Base-by-base conservation (phyloP, 108 stramenopile genomes). In the Fragilaria crotonensis region DNA sequence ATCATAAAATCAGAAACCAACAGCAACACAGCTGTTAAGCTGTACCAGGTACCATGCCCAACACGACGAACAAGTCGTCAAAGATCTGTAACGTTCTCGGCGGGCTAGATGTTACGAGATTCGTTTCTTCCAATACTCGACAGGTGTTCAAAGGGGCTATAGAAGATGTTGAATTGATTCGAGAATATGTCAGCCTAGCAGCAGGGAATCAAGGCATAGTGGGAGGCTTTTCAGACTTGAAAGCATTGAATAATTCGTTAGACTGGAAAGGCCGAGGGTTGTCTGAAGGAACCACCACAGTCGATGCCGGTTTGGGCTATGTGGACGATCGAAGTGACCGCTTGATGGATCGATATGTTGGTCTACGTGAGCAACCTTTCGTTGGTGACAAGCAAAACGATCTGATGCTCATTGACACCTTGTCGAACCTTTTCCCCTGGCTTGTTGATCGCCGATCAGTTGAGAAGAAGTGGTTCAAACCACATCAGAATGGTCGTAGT, bases 111-210 rank as follows among this genome's bases (percentile, higher is more conserved):
- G 32, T 69, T 0, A 63, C 68, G 2, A 25, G 68, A 0, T 45
- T 63, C 27, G 59, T 50, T 5, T 63, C 62, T 17, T 33, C 31
- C 17, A 29, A 44, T 20, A 33, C 68, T 4, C 61, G 68, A 9
- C 18, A 30, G 14, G n/a, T 69, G 18, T 69, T 69, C 28, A 2
- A 19, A 18, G 54, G 62, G 5, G 68, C 68, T 36, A 50, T 63
- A 3, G 68, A 69, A 22, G 68, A 69, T 47, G 68, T 69, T 25
- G 68, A 69, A 49, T 25, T 69, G 30, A 69, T 69, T 2, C 60
- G 68, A 7, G 68, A 69, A 30, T 48, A 46, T 19, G 17, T 69
- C 3, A 30, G 30, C 61, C 54, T 63, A 48, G 62, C 48, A 5
- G 53, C 48, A 0, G 1, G 20, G 20, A 62, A 69, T 52, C 54